These are phyloP conservation scores for Discostella pseudostelligera DNA, from an alignment of 108 stramenopile species.

Conservation along the genomic window DNA sequence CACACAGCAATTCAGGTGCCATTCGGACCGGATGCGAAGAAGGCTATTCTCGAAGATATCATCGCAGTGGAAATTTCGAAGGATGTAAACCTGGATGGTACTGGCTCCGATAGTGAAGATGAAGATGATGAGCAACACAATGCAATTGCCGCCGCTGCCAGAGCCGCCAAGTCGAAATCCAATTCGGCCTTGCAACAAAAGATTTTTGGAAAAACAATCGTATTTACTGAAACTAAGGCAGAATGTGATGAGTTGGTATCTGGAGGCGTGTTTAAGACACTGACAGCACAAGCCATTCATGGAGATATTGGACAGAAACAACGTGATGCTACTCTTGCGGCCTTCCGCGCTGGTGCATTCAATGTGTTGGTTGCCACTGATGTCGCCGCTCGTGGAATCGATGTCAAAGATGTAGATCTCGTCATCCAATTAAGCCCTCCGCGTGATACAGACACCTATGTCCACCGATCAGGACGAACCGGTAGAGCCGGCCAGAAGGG, in stretches of 20 bases:
- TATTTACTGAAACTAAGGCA: conserved; percentile 96
- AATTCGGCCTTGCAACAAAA: conserved; percentile 84
- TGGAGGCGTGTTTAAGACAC: conserved; percentile 83
- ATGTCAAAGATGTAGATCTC: conserved; percentile 96
- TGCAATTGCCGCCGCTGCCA: conserved; percentile 88
- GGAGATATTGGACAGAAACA: conserved; percentile 99
- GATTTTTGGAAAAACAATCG: conserved; percentile 96
- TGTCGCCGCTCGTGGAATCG: conserved; percentile 99
- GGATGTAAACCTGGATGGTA: conserved; percentile 49
- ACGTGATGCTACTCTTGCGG: conserved; percentile 94
- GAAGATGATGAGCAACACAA: conserved; percentile 67
- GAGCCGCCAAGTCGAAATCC: conserved; percentile 59
- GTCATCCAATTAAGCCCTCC: conserved; percentile 96
- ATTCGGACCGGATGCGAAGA: conserved; percentile 79
- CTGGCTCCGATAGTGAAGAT: conserved; percentile 27
- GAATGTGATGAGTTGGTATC: conserved; percentile 91
- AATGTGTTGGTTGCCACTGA: conserved; percentile 99
- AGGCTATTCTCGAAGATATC: conserved; percentile 77
- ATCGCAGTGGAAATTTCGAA: conserved; percentile 92
- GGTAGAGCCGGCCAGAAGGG: conserved; percentile 97
- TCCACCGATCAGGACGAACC: conserved; percentile 97
- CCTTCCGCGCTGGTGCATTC: conserved; percentile 93
- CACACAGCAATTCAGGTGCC: conserved; percentile 94
- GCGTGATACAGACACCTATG: conserved; percentile 91
- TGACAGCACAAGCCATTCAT: conserved; percentile 93